Base-by-base conservation (phyloP, 768 basidiomycete genomes). In the Pleurotus sapidus region DNA sequence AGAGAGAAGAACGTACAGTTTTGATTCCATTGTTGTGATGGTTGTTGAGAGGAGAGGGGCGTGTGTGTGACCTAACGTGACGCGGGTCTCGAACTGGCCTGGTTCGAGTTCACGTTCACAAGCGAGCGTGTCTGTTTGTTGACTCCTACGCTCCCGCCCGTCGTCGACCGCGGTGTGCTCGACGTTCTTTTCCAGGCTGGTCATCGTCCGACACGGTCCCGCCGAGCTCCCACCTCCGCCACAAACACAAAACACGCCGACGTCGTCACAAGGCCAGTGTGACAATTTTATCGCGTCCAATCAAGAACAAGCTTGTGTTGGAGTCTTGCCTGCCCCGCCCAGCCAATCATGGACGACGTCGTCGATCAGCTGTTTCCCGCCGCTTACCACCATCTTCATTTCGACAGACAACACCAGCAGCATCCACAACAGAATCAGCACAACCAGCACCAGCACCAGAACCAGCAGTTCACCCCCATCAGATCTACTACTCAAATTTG, bases 281-380 rank as follows among this genome's bases (percentile, higher is more conserved):
- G 59, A 64, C n/a, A 50, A 49, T 57, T 40, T 56, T 50, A 53
- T 20, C 46, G 57, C 24, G 55, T 54, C 51, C 51, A 54, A 54
- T 54, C 51, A 50, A 24, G 15, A 30, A 15, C 49, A 34, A 34
- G 30, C 30, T 34, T 34, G 30, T 34, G 30, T 34, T 34, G 30
- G 30, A 34, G 30, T 34, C 30, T 34, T 34, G 14, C 49, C 49
- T 27, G 49, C 51, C 49, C 38, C 51, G 37, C 51, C 51, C 63
- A 76, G 74, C 78, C 77, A 80, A 79, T 79, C 75, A 75, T 76
- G 75, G 74, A 74, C 73, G 77, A 80, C 75, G 76, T 74, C 72
- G 82, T 81, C 74, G 80, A 80, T 81, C 79, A 81, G 67, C 78
- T 84, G 73, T 84, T 84, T 77, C 76, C 79, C 63, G 68, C 81